These are phyloP conservation scores for Phytomonas francai DNA, from an alignment of 208 protist species.

Conservation along the genomic window DNA sequence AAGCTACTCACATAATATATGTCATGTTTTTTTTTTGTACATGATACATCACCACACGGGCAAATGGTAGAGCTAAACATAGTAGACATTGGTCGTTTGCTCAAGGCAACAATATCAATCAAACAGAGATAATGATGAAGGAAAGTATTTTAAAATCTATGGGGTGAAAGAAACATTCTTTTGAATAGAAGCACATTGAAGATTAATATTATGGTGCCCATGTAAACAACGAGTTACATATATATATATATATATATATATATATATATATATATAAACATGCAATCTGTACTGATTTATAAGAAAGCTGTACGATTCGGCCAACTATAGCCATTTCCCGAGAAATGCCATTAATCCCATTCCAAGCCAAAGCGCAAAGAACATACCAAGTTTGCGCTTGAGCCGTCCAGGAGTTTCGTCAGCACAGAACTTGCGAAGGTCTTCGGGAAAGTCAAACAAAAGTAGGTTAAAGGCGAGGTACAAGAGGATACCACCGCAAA, in stretches of 20 bases:
- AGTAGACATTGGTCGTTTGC: too few species aligned
- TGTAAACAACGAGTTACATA: not conserved
- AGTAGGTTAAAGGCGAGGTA: conserved; percentile 65
- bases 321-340: conserved; percentile 34
- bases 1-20: too few species aligned
- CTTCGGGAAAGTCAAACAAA: conserved; percentile 41
- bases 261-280: not conserved
- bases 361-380: conserved; percentile 26
- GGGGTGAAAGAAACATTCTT: not conserved
- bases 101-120: too few species aligned
- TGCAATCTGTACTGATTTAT: not conserved
- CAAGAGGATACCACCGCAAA: conserved; percentile 65
- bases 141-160: too few species aligned
- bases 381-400: conserved; percentile 19
- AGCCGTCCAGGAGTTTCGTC: conserved; percentile 4
- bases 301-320: not conserved
- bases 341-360: conserved; percentile 39
- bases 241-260: not conserved
- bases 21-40: too few species aligned
- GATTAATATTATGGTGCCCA: not conserved
- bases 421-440: conserved; percentile 18
- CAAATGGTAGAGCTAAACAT: too few species aligned
- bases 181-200: not conserved
- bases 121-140: too few species aligned
- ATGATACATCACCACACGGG: too few species aligned